A percentile compares a stretch with the other conserved stretches of the same genome.
phyloP scores from a whole-genome alignment of 306 rosid genomes.

The Casuarina equisetifolia region DNA sequence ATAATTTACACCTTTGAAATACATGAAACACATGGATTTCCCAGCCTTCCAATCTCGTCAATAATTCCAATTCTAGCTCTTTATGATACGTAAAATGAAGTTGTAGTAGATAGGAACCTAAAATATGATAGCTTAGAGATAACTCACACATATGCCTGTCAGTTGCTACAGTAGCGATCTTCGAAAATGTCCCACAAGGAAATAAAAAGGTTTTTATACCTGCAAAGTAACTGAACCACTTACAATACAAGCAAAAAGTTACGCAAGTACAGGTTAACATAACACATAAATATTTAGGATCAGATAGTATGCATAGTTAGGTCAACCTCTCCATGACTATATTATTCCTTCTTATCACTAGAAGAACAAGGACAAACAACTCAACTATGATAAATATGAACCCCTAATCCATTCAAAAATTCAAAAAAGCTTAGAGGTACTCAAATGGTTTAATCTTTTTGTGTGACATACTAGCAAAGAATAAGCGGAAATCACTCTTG shows the following conservation, averaged over 20 bases:
- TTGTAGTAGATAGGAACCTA: not conserved
- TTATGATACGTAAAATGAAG: not conserved
- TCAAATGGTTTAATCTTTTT: not conserved
- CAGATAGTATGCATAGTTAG: slow-evolving; percentile 7
- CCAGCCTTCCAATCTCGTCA: slow-evolving; percentile 11
- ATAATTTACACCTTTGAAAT: not conserved
- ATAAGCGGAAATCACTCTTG: not conserved
- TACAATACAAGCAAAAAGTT: slow-evolving; percentile 13
- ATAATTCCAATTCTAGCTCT: slow-evolving; percentile 12
- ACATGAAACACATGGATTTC: slow-evolving; percentile 15
- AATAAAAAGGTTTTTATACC: slow-evolving; percentile 86
- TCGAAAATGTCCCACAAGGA: slow-evolving; percentile 95
- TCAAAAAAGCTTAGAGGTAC: not conserved
- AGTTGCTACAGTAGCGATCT: slow-evolving; percentile 80
- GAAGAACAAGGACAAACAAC: slow-evolving; percentile 17
- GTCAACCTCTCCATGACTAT: slow-evolving; percentile 22
- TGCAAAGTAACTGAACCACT: slow-evolving; percentile 36
- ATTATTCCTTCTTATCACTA: slow-evolving; percentile 20
- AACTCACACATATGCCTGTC: slow-evolving; percentile 90
- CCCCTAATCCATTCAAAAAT: not conserved
- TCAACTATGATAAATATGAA: slow-evolving; percentile 8
- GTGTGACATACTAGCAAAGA: not conserved
- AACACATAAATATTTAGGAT: slow-evolving; percentile 2
- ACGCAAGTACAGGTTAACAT: not conserved
- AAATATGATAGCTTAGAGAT: slow-evolving; percentile 6